Conservation (phyloP, 1,284 basidiomycete species). For the Xerocomus minutiporus region DNA sequence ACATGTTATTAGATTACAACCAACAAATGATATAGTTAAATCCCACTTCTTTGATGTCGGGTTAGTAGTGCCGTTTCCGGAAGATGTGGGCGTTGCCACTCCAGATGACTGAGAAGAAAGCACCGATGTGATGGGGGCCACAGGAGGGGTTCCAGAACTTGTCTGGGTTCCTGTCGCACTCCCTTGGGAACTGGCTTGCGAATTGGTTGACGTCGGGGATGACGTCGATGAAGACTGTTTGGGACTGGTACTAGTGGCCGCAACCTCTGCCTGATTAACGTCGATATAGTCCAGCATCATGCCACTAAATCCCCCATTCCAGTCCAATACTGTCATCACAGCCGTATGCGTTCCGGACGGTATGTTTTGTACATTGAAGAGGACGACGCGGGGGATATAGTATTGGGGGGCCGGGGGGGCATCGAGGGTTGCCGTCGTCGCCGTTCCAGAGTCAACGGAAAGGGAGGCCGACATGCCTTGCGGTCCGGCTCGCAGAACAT, state of each 20-base stretch:
- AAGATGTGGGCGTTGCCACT: background rate
- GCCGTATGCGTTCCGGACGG: slow-evolving; percentile 23
- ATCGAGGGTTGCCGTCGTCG: slow-evolving; percentile 18
- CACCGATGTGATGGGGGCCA: slow-evolving; percentile 5
- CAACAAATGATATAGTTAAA: background rate
- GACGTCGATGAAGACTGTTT: slow-evolving; percentile 5
- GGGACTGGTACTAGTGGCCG: slow-evolving; percentile 2
- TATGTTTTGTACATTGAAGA: slow-evolving; percentile 11
- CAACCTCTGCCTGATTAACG: slow-evolving; percentile 21
- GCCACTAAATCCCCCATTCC: slow-evolving; percentile 23
- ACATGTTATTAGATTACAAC: background rate
- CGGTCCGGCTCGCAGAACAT: slow-evolving; percentile 27
- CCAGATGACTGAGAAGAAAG: background rate
- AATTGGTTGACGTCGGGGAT: background rate
- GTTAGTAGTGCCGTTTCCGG: background rate
- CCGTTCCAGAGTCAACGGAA: slow-evolving; percentile 20
- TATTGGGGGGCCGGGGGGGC: slow-evolving; percentile 25
- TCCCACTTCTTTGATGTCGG: background rate
- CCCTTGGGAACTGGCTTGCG: slow-evolving; percentile 1
- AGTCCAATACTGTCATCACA: slow-evolving; percentile 26
- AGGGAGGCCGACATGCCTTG: slow-evolving; percentile 28
- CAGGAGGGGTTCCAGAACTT: background rate
- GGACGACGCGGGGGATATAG: slow-evolving; percentile 17
- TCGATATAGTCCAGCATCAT: slow-evolving; percentile 29
- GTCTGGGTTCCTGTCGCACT: slow-evolving; percentile 1